Evolutionary conservation across 148 eudicot species (phyloP), one percentile per base, ranked within the genome.

Genomic region (Rhododendron simsii): DNA sequence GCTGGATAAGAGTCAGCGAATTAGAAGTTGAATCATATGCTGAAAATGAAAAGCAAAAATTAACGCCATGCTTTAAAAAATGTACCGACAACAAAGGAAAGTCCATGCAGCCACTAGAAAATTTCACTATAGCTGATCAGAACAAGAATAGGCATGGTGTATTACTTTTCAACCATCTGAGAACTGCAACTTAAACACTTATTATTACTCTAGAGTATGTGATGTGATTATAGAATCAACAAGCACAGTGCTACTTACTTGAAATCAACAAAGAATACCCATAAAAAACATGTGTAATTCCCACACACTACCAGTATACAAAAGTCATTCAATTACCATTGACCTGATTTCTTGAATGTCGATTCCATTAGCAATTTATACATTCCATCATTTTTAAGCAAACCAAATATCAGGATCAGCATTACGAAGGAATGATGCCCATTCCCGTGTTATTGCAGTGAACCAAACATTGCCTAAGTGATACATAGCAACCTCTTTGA

Each of bases 1-100:
- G 98, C 86, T 97, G 99, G 61, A 97, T 90, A 84, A 94, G 91
- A 75, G 90, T 88, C 91, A 94, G 83, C 23, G 77, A 86, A 89
- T 86, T 86, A 50, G 96, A 85, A 55, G 89, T 75, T 21, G 92
- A 93, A 10, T 87, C 94, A 85, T 94, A 95, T 51, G 91, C 98
- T 96, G 95, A 89, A 94, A 82, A 51, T 51, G 2, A 44, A 23
- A 85, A 67, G 44, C 53, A 78, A 82, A 45, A 33, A 65, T 59
- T 86, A 71, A 82, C 50, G 7, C n/a, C 51, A 81, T 30, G 87
- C 81, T 28, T 75, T 41, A n/a, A 87, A 80, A 82, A 80, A 53
- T 51, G 81, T 20, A 51, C 28, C n/a, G 4, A 5, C 21, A 20
- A 74, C 35, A 44, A 75, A 35, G 13, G 16, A 26, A 33, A 48